Base-by-base conservation (phyloP, 805 yeast genomes). In the Peterozyma xylosa region DNA sequence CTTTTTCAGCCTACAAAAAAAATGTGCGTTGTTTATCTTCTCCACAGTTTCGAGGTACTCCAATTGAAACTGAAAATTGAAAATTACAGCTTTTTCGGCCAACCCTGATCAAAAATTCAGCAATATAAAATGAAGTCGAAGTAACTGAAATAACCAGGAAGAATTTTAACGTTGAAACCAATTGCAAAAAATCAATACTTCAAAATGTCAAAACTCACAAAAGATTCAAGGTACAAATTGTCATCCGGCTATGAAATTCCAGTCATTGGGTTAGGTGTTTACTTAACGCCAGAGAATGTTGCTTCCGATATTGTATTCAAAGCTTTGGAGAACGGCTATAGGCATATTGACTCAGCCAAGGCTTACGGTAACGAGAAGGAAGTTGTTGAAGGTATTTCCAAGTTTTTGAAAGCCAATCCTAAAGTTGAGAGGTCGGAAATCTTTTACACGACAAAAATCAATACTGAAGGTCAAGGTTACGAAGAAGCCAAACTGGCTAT, bases 311-410 rank as follows among this genome's bases (percentile, higher is more conserved):
- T 78, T 21, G 82, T 80, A 0, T 68, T 71, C 50, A 57, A 68
- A 30, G 93, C 90, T 1, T 68, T 86, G 47, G 60, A 68, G 30
- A 63, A 58, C 13, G 95, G 95, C 0, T 86, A 82, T 58, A 73
- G 93, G 51, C 91, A 82, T 53, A 64, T 86, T 46, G 93, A 86
- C 56, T 67, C 82, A 14, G 96, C 95, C 5, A 78, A 71, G 9
- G 59, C 60, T n/a, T 86, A 86, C 63, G 63, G 66, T 10, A 86
- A 86, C 62, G 87, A 85, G 56, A 50, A 50, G 13, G 83, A 79
- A 49, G 77, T 77, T 4, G 79, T 78, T 15, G 67, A 71, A 40
- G 93, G 84, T 5, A 74, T 84, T 37, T 59, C 67, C 15, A 57
- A 63, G 42, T 84, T 30, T 30, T 42, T 62, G 3, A 48, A 40